Percentiles rank a stretch among this genome's conserved stretches.
phyloP scores from a whole-genome alignment of 148 eudicot genomes.

The Oxyria digyna region DNA sequence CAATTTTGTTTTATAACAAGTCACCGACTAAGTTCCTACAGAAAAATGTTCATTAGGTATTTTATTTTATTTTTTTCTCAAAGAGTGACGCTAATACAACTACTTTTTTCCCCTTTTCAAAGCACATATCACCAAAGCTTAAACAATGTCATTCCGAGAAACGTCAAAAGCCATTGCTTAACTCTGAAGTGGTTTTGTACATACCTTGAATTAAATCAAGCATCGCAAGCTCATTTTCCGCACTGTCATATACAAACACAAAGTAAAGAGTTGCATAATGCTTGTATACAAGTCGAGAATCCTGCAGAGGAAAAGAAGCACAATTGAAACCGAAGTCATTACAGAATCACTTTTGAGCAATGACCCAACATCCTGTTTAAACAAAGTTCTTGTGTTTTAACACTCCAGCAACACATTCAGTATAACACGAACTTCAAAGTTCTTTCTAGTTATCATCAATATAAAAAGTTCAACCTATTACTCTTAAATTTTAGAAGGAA shows the following conservation, averaged over 20 bases:
- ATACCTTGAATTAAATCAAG: constrained; percentile 97
- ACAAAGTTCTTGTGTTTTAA: not conserved
- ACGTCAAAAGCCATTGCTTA: not conserved
- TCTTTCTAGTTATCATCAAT: not conserved
- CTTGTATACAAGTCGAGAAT: constrained; percentile 81
- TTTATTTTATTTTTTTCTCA: not conserved
- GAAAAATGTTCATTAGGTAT: not conserved
- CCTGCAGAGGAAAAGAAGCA: constrained; percentile 32
- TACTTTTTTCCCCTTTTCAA: not conserved
- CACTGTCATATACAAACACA: constrained; percentile 65
- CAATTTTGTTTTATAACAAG: not conserved
- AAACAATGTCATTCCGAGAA: not conserved
- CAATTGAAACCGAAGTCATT: not conserved
- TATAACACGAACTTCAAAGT: not conserved
- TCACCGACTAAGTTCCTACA: not conserved
- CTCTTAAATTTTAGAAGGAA: not conserved
- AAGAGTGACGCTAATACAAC: not conserved
- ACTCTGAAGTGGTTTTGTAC: not conserved
- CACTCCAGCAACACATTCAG: not conserved
- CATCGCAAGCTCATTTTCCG: constrained; percentile 91
- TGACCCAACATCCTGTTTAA: not conserved
- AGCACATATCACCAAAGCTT: not conserved
- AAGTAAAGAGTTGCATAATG: constrained; percentile 81
- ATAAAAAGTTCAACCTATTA: not conserved
- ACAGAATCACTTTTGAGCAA: not conserved